Evolutionary conservation across 306 rosid species (phyloP).

Genomic region (Cucumis cinereus): DNA sequence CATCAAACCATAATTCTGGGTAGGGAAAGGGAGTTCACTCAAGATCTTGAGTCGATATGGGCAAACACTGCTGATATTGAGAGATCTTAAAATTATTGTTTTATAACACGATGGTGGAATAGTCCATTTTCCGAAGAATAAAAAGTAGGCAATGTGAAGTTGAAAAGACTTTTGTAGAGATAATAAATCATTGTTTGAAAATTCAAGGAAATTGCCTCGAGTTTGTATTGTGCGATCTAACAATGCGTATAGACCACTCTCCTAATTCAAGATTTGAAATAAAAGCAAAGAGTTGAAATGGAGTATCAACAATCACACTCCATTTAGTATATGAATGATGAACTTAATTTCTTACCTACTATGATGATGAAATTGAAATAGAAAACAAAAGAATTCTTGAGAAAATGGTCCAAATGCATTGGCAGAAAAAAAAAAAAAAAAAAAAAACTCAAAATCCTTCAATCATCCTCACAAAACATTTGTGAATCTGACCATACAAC

Average conservation of each 20-base stretch:
- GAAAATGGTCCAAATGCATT: not conserved
- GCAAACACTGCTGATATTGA: not conserved
- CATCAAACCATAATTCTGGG: conserved; percentile 43
- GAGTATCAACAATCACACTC: too few relatives aligned
- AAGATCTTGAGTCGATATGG: conserved; percentile 34
- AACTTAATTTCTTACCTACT: not conserved
- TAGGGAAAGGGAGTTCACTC: conserved; percentile 44
- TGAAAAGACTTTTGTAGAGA: not conserved
- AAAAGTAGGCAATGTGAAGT: not conserved
- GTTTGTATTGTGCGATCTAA: too few relatives aligned
- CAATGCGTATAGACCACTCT: too few relatives aligned
- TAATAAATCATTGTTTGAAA: not conserved
- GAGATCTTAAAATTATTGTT: not conserved
- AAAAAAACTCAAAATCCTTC: not conserved
- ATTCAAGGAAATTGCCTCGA: too few relatives aligned
- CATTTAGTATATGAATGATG: too few relatives aligned
- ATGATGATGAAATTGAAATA: not conserved
- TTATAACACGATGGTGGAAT: not conserved
- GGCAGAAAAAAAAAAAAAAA: not conserved
- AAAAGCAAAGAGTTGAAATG: too few relatives aligned
- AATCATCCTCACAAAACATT: too few relatives aligned
- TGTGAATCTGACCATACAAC: too few relatives aligned
- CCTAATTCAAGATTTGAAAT: too few relatives aligned
- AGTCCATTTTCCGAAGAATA: not conserved
- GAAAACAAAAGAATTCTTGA: not conserved